Conservation (phyloP, 139 green algal genomes). For the Deuterostichococcus epilithicus region DNA sequence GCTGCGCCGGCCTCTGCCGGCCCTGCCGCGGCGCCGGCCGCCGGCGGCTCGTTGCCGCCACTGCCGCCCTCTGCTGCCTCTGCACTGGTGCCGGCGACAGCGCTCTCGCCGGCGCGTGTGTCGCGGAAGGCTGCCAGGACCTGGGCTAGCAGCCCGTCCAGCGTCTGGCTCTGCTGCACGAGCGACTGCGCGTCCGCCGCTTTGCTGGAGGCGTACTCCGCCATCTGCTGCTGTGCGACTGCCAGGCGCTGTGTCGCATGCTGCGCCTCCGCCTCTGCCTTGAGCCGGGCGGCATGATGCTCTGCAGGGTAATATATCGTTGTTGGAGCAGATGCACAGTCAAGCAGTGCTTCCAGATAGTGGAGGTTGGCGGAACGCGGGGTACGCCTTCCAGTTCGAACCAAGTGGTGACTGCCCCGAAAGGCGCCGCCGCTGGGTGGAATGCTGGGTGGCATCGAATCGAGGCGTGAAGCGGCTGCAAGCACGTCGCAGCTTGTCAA, state of each 20-base stretch:
- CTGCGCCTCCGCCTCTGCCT: slow-evolving; percentile 67
- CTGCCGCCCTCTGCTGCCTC: slow-evolving; percentile 1
- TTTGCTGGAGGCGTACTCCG: slow-evolving; percentile 72
- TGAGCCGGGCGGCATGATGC: slow-evolving; percentile 56
- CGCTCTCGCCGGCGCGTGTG: not conserved
- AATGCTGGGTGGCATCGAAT: too few species aligned
- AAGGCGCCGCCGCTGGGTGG: too few species aligned
- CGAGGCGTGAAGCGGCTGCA: too few species aligned
- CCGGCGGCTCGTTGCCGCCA: not conserved
- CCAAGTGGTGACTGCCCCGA: too few species aligned
- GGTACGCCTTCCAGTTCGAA: too few species aligned
- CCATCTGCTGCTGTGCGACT: slow-evolving; percentile 75
- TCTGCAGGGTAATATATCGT: slow-evolving; percentile 48
- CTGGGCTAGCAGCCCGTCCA: slow-evolving; percentile 21
- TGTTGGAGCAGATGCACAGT: too few species aligned
- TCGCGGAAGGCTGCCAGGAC: not conserved
- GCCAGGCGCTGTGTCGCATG: slow-evolving; percentile 50
- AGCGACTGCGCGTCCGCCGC: slow-evolving; percentile 29
- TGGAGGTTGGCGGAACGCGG: too few species aligned
- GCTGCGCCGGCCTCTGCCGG: not conserved
- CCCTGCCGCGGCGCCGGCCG: not conserved
- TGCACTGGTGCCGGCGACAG: not conserved
- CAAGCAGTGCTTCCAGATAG: too few species aligned
- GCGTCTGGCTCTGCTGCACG: slow-evolving; percentile 30
- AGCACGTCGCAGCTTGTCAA: too few species aligned